Evolutionary conservation across 2,329 filamentous ascomycete species (phyloP), one percentile per base, ranked within the genome.

Genomic region (Alternaria sp.): DNA sequence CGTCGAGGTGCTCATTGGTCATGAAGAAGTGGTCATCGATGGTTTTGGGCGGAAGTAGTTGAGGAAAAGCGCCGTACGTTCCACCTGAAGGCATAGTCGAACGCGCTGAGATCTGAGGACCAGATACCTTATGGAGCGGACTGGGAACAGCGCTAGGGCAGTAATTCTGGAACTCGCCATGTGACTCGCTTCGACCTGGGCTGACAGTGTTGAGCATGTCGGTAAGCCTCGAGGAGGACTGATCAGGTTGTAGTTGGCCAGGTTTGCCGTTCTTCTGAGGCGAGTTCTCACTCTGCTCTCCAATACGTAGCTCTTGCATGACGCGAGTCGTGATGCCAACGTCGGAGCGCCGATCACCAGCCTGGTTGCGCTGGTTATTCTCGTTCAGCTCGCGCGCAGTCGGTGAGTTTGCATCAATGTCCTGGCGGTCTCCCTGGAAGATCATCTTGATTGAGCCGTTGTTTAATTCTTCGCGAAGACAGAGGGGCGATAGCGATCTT

Each of bases 1-100:
- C 67, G 36, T 77, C 75, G 21, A 78, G 69, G 61, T 78, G 76
- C 48, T 73, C 68, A 48, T 77, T 75, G 8, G 68, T 69, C 68
- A 75, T 74, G 58, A 63, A 71, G 63, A 78, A 77, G 54, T 76
- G 73, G n/a, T 72, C 70, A 5, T 68, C 63, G 14, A 69, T 63
- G 7, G 49, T 56, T 48, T 60, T 68, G 21, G 61, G 63, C 34
- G 61, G 54, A 29, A 58, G 26, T 3, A 45, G 51, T 8, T 52
- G 56, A 6, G 52, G 45, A 23, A 50, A 54, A 31, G 48, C 51
- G 4, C 51, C 31, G 17, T 55, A 46, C 8, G 56, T 23, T 26
- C 28, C 46, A 8, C 37, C 37, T 3, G 51, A 34, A 23, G 51
- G 41, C 29, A 55, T 34, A 13, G 60, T 44, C 8, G 58, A 49